Percentiles rank a stretch among this genome's conserved stretches.
phyloP scores from a whole-genome alignment of 192 early-diverging fungal species.

The Umbelopsis sp. region DNA sequence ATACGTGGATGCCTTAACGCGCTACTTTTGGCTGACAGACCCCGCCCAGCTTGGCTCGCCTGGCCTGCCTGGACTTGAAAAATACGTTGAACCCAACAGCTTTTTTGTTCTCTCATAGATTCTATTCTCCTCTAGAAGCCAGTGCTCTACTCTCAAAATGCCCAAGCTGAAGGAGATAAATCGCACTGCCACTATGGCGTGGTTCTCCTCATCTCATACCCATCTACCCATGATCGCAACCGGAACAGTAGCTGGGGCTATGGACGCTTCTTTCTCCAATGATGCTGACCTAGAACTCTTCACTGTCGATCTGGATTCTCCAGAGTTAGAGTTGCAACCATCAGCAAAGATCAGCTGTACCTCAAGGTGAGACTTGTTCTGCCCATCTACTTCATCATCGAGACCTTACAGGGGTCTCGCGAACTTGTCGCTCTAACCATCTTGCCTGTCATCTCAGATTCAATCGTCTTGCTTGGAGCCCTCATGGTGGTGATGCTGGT shows the following conservation, averaged over 20 bases:
- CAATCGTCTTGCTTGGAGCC: slow-evolving; percentile 86
- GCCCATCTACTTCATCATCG: neutral
- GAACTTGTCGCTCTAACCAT: neutral
- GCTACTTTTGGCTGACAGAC: no score
- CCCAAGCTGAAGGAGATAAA: slow-evolving; percentile 60
- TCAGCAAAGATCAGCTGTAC: slow-evolving; percentile 15
- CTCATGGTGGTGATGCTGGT: slow-evolving; percentile 52
- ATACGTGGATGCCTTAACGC: neutral
- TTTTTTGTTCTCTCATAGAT: neutral
- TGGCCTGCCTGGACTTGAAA: neutral
- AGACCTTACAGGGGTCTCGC: neutral
- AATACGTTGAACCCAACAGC: neutral
- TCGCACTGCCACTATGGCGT: slow-evolving; percentile 87
- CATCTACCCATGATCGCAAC: slow-evolving; percentile 77
- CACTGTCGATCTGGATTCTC: slow-evolving; percentile 55
- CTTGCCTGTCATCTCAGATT: slow-evolving; percentile 55
- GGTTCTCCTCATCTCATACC: slow-evolving; percentile 75
- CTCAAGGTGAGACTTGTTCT: neutral
- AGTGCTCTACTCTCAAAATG: neutral
- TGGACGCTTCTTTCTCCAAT: slow-evolving; percentile 95
- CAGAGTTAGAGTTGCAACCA: neutral
- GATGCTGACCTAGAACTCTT: slow-evolving; percentile 89
- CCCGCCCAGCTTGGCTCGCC: no score
- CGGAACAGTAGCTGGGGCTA: slow-evolving; percentile 93
- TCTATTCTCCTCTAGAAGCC: slow-evolving; percentile 3